Evolutionary conservation across 345 rosid species (phyloP), one percentile per base, ranked within the genome.

Genomic region (Limnanthes douglasii): DNA sequence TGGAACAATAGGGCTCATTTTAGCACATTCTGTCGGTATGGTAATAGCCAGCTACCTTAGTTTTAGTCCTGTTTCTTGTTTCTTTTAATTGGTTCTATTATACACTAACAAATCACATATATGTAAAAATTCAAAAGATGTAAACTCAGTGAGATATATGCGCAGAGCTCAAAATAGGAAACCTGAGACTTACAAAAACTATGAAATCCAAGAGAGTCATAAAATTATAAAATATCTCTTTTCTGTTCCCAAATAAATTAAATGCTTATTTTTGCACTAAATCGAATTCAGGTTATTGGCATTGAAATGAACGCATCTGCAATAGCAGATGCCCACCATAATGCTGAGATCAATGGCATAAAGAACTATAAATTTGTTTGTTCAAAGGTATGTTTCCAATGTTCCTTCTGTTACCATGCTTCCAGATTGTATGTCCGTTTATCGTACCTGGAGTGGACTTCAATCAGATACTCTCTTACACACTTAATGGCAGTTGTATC

Each of bases 251-350:
- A n/a, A n/a, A n/a, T n/a, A n/a, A n/a, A n/a, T n/a, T n/a, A n/a
- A n/a, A n/a, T n/a, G n/a, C n/a, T n/a, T n/a, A n/a, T n/a, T 18
- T 31, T 2, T 11, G 23, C 34, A 30, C 26, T 39, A 27, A 46
- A 21, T 5, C 29, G 2, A 26, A 26, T 9, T 40, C 68, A 79
- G 98, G 94, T 84, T 37, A 61, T 90, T 18, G 98, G 98, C 46
- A 71, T 84, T 59, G 98, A 90, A 69, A 77, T 84, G 94, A 90
- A 90, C 56, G 85, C 88, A 35, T 90, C 98, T 28, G 96, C 98
- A 11, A 94, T 90, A 41, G 68, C 64, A 46, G 96, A 90, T 72
- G 98, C 98, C 11, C 64, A 69, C 33, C 45, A 66, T 30, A 90
- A 90, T 54, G 98, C 98, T 31, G 77, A 73, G 66, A 69, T 77